Conservation (phyloP, 192 early-diverging fungal genomes). For the Chytriomyces sp. region DNA sequence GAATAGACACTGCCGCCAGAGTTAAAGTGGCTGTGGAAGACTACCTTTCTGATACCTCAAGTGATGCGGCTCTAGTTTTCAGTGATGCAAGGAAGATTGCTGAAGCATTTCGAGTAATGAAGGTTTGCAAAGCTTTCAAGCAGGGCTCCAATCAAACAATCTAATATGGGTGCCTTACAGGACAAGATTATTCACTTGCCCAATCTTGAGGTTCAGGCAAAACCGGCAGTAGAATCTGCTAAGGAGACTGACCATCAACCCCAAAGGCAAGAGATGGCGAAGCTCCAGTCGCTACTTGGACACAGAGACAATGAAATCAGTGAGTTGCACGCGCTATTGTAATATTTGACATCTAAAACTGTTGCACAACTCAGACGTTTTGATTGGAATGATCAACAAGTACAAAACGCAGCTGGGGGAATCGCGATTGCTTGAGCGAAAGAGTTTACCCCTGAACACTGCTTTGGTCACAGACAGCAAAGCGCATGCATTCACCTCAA, state of each 20-base stretch:
- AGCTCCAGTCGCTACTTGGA: slow-evolving; percentile 43
- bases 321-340: slow-evolving; percentile 31
- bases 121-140: slow-evolving; percentile 14
- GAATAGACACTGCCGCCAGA: slow-evolving; percentile 26
- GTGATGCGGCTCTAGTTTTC: slow-evolving; percentile 48
- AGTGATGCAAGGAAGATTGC: slow-evolving; percentile 55
- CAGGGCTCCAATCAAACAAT: too few relatives aligned
- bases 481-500: background rate
- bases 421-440: slow-evolving; percentile 20
- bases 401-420: slow-evolving; percentile 46
- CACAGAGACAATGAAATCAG: slow-evolving; percentile 69
- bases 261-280: slow-evolving; percentile 31
- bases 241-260: too few relatives aligned
- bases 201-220: too few relatives aligned
- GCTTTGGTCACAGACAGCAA: background rate
- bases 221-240: too few relatives aligned
- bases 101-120: slow-evolving; percentile 57
- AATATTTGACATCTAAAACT: background rate
- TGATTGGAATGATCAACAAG: slow-evolving; percentile 61
- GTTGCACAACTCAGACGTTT: slow-evolving; percentile 42
- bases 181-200: too few relatives aligned
- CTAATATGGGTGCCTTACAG: too few relatives aligned
- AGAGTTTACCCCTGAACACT: background rate
- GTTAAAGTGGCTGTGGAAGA: slow-evolving; percentile 55
- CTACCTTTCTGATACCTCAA: slow-evolving; percentile 45